Conservation (phyloP, 495 filamentous ascomycete genomes). For the Aspergillus biplanus region DNA sequence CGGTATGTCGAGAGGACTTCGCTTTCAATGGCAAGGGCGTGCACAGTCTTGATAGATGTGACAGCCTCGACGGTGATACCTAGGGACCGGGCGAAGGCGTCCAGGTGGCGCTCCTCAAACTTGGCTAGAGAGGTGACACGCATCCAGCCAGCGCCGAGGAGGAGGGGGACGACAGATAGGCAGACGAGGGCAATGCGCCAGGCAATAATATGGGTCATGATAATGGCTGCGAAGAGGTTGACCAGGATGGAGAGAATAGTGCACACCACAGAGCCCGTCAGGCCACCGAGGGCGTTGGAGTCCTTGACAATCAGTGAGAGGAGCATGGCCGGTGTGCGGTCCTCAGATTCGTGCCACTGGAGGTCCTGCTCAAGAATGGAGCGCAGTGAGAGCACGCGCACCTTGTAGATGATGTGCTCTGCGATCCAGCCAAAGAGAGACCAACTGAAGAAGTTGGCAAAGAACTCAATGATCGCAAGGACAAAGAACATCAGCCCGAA, state of each 20-base stretch:
- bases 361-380: conserved; percentile 54
- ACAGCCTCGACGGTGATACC: conserved; percentile 56
- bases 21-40: conserved; percentile 52
- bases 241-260: conserved; percentile 48
- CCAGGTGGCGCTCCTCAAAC: conserved; percentile 61
- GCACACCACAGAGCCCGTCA: conserved; percentile 49
- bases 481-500: conserved; percentile 59
- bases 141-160: conserved; percentile 53
- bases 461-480: conserved; percentile 54
- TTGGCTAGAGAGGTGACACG: conserved; percentile 53
- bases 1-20: conserved; percentile 42
- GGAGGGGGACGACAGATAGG: conserved; percentile 43
- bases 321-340: conserved; percentile 47
- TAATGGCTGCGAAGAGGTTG: conserved; percentile 41
- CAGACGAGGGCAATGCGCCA: conserved; percentile 48
- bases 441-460: conserved; percentile 50
- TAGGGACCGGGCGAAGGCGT: conserved; percentile 52
- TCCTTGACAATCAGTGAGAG: conserved; percentile 54
- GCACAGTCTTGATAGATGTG: conserved; percentile 54
- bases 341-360: conserved; percentile 52
- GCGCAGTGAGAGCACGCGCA: conserved; percentile 53
- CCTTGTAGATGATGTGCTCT: conserved; percentile 52
- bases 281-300: conserved; percentile 47
- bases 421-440: conserved; percentile 55
- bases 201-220: conserved; percentile 42